Conservation (phyloP, 1,139 yeast species). For the Sugiyamaella japonica region DNA sequence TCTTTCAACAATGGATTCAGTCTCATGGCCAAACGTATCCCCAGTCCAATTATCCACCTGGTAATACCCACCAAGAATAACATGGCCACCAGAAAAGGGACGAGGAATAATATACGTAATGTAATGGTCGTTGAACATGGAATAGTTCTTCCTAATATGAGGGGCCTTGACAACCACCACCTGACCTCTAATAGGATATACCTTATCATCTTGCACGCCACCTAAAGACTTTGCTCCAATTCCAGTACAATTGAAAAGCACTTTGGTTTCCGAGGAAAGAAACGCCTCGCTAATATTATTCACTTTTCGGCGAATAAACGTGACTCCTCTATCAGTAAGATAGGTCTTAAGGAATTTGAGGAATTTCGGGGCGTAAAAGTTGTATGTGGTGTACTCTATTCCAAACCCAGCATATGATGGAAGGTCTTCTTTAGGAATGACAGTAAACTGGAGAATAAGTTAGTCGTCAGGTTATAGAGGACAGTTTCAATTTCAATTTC, state of each 20-base stretch:
- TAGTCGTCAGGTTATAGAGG: too few relatives aligned
- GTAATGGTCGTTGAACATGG: constrained; percentile 27
- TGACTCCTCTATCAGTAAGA: constrained; percentile 51
- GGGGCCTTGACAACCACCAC: constrained; percentile 60
- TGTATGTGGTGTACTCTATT: constrained; percentile 57
- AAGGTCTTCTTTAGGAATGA: constrained; percentile 36
- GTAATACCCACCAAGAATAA: constrained; percentile 67
- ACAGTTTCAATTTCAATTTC: too few relatives aligned
- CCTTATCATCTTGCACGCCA: constrained; percentile 56
- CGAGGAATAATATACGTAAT: constrained; percentile 63
- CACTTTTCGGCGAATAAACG: constrained; percentile 47
- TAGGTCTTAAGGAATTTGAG: constrained; percentile 48
- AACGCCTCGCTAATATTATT: constrained; percentile 59
- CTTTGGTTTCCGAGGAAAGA: constrained; percentile 39
- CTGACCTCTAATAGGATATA: constrained; percentile 69
- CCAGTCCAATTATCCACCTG: constrained; percentile 60
- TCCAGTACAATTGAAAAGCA: constrained; percentile 70
- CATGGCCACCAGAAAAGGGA: constrained; percentile 59
- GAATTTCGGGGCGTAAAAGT: constrained; percentile 66
- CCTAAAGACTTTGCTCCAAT: constrained; percentile 58
- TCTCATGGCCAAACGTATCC: constrained; percentile 54
- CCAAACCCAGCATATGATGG: constrained; percentile 56
- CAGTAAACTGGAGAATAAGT: constrained; percentile 12
- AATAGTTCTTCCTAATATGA: constrained; percentile 34
- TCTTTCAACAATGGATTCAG: constrained; percentile 58